phyloP scores from a whole-genome alignment of 768 basidiomycete genomes.

The Gymnopilus junonius region DNA sequence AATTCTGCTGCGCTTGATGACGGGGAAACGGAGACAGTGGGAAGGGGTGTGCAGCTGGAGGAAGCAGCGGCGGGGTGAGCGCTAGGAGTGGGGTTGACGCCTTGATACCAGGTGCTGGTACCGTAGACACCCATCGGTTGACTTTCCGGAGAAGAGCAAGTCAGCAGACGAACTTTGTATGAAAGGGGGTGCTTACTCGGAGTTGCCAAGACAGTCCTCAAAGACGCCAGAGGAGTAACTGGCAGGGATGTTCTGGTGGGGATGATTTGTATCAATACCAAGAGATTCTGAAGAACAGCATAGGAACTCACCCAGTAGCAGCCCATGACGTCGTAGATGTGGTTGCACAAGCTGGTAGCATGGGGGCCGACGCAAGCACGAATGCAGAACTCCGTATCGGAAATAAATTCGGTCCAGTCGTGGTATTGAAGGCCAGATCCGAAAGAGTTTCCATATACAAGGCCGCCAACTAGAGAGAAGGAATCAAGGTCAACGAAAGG shows the following conservation, averaged over 20 bases:
- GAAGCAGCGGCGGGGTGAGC: conserved; percentile 64
- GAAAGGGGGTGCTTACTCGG: conserved; percentile 40
- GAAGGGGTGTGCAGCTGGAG: conserved; percentile 60
- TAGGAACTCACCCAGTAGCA: conserved; percentile 48
- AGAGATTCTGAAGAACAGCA: not conserved
- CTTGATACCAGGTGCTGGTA: conserved; percentile 73
- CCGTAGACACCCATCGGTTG: conserved; percentile 75
- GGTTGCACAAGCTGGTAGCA: conserved; percentile 66
- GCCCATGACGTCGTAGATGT: conserved; percentile 78
- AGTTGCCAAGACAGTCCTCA: conserved; percentile 68
- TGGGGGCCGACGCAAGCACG: conserved; percentile 71
- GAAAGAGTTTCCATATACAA: conserved; percentile 70
- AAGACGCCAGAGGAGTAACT: conserved; percentile 63
- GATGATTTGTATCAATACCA: conserved; percentile 3
- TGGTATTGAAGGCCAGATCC: conserved; percentile 58
- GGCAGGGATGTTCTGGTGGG: conserved; percentile 72
- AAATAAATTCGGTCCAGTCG: conserved; percentile 89
- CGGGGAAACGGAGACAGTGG: conserved; percentile 37
- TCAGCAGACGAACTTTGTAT: not conserved
- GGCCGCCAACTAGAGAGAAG: conserved; percentile 60
- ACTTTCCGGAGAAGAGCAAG: conserved; percentile 25
- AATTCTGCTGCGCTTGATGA: conserved; percentile 6
- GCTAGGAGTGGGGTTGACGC: conserved; percentile 56
- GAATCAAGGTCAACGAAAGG: conserved; percentile 27
- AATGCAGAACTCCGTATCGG: conserved; percentile 67